A percentile compares a stretch with the other conserved stretches of the same genome.
These are phyloP conservation scores for Candida piceae DNA, from an alignment of 805 yeast species.

Conservation along the genomic window DNA sequence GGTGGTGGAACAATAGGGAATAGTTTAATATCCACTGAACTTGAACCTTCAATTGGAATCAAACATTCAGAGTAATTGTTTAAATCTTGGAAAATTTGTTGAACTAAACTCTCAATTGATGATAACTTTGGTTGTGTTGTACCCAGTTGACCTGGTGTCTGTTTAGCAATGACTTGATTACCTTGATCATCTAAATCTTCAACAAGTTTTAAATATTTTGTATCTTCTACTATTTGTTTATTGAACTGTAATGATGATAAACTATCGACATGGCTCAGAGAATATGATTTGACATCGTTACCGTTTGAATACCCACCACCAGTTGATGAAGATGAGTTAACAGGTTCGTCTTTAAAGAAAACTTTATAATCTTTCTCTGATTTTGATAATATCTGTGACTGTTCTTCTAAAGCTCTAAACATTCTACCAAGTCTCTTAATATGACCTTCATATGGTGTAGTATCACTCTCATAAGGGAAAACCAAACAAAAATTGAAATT, in stretches of 20 bases:
- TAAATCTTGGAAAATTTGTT: conserved; percentile 89
- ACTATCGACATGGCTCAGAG: too few species aligned
- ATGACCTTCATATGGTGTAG: conserved; percentile 82
- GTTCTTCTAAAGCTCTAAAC: conserved; percentile 90
- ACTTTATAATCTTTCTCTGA: conserved; percentile 40
- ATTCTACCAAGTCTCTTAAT: conserved; percentile 79
- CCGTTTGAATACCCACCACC: background rate
- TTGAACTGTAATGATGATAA: conserved; percentile 3
- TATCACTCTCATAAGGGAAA: conserved; percentile 74
- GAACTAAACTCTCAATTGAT: conserved; percentile 69
- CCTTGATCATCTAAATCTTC: conserved; percentile 26
- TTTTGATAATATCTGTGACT: conserved; percentile 65
- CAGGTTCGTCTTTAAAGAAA: conserved; percentile 32
- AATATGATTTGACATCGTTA: too few species aligned
- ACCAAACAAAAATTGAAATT: conserved; percentile 92
- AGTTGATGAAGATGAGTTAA: too few species aligned
- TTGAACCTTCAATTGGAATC: conserved; percentile 86
- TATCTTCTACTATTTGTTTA: conserved; percentile 13
- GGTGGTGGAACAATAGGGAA: conserved; percentile 86
- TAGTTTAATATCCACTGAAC: conserved; percentile 87
- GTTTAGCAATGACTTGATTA: conserved; percentile 19
- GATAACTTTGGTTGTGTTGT: conserved; percentile 25
- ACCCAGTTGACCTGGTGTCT: conserved; percentile 19
- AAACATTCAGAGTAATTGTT: conserved; percentile 95
- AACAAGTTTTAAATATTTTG: conserved; percentile 28